These are phyloP conservation scores for Colletotrichum tanaceti DNA, from an alignment of 2,329 filamentous ascomycete genomes.

Conservation along the genomic window DNA sequence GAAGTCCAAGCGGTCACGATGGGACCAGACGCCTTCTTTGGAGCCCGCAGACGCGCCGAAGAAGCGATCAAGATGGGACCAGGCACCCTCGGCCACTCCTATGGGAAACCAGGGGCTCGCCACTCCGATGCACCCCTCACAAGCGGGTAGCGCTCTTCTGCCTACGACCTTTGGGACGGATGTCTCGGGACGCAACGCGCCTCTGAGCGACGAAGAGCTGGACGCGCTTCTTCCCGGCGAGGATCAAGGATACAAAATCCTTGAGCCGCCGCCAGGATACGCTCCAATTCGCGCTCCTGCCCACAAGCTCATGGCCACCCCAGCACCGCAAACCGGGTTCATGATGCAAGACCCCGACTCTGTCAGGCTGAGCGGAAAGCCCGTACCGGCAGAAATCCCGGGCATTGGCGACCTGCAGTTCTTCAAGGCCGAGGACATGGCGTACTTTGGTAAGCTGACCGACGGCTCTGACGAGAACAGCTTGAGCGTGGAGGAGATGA, in stretches of 20 bases:
- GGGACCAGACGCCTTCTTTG: conserved; percentile 82
- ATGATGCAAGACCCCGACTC: conserved; percentile 98
- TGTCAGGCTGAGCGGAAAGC: conserved; percentile 83
- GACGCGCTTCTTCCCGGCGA: conserved; percentile 90
- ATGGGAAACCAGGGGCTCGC: conserved; percentile 79
- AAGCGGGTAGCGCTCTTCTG: conserved; percentile 62
- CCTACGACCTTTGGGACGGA: conserved; percentile 82
- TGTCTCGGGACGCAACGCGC: conserved; percentile 80
- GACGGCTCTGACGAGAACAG: conserved; percentile 93
- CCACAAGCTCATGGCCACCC: conserved; percentile 79
- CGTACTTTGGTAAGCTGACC: conserved; percentile 97
- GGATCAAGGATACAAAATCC: conserved; percentile 89
- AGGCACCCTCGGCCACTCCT: conserved; percentile 84
- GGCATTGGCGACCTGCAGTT: conserved; percentile 97
- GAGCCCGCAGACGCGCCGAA: conserved; percentile 70
- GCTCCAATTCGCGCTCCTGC: conserved; percentile 82
- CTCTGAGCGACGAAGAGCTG: conserved; percentile 92
- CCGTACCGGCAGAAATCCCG: conserved; percentile 93
- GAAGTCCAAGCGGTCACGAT: conserved; percentile 82
- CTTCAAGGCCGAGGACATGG: conserved; percentile 98
- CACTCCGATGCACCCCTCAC: conserved; percentile 80
- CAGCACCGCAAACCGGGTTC: conserved; percentile 84
- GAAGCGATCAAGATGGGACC: conserved; percentile 90
- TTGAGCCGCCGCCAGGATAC: conserved; percentile 92
- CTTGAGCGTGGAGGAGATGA: conserved; percentile 93